These are phyloP conservation scores for Candida arabinofermentans DNA, from an alignment of 805 yeast genomes.

Conservation along the genomic window DNA sequence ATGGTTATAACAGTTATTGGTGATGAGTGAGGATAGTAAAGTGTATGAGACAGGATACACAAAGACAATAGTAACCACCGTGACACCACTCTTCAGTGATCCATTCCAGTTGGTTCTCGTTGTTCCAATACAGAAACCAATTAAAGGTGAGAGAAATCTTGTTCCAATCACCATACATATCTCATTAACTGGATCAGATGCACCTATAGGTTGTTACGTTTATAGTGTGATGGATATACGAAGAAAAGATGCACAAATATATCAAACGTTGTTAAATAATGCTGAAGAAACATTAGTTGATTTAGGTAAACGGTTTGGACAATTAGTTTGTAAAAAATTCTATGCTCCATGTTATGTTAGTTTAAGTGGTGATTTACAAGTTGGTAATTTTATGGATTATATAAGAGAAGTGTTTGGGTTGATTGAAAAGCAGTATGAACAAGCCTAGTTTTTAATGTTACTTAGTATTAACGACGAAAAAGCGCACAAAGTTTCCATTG, in stretches of 20 bases:
- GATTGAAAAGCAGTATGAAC: constrained; percentile 25
- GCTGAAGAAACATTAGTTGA: constrained; percentile 39
- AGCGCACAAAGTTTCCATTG: constrained; percentile 1
- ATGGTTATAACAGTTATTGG: no score
- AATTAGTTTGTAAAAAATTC: constrained; percentile 37
- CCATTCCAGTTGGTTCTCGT: constrained; percentile 23
- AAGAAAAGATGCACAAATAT: constrained; percentile 24
- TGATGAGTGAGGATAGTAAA: not conserved
- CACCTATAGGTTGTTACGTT: constrained; percentile 39
- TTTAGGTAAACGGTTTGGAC: constrained; percentile 39
- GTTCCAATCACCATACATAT: constrained; percentile 36
- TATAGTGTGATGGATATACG: constrained; percentile 38
- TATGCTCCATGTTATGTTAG: constrained; percentile 42
- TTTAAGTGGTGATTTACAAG: constrained; percentile 36
- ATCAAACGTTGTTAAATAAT: constrained; percentile 42
- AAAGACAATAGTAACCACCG: constrained; percentile 15
- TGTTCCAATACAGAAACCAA: constrained; percentile 18
- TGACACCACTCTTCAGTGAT: constrained; percentile 24
- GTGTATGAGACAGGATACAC: constrained; percentile 3
- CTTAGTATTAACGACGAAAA: not conserved
- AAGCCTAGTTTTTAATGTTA: not conserved
- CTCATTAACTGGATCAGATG: constrained; percentile 29
- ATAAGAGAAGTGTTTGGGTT: constrained; percentile 27
- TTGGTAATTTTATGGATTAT: constrained; percentile 30
- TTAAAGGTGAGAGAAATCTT: constrained; percentile 9